A percentile compares a stretch with the other conserved stretches of the same genome.
phyloP scores from a whole-genome alignment of 1,284 basidiomycete species.

The Schizopora paradoxa region DNA sequence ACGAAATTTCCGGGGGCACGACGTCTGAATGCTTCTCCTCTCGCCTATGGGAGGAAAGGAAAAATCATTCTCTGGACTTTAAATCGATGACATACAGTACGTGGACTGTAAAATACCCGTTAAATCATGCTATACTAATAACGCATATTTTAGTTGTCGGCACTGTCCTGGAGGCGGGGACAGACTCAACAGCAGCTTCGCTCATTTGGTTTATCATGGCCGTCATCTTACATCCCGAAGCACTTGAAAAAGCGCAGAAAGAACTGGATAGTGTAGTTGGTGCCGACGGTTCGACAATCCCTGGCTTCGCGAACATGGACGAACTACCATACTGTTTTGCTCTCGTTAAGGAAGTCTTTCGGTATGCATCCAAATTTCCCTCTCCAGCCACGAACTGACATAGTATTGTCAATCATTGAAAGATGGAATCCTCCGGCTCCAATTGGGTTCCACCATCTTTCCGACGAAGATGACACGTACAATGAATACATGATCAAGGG shows the following conservation, averaged over 20 bases:
- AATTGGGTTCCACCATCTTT: constrained; percentile 23
- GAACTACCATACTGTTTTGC: constrained; percentile 17
- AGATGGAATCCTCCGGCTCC: constrained; percentile 15
- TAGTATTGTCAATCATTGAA: not conserved
- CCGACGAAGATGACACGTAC: constrained; percentile 24
- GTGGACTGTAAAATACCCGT: constrained; percentile 2
- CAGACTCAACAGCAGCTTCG: constrained; percentile 11
- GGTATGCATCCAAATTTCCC: not conserved
- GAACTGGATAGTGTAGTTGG: constrained; percentile 14
- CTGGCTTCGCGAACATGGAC: constrained; percentile 9
- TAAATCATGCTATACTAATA: not conserved
- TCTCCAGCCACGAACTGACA: not conserved
- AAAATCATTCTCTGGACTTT: constrained; percentile 13
- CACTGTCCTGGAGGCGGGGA: constrained; percentile 14
- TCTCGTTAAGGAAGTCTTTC: constrained; percentile 14
- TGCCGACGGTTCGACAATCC: constrained; percentile 1
- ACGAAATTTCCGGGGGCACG: constrained; percentile 11
- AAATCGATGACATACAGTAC: constrained; percentile 15
- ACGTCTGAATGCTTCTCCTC: constrained; percentile 17
- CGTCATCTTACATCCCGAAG: constrained; percentile 14
- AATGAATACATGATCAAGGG: constrained; percentile 26
- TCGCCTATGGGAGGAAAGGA: constrained; percentile 16
- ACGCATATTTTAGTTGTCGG: constrained; percentile 5
- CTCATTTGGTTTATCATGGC: constrained; percentile 15
- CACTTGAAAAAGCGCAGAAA: constrained; percentile 10